A percentile compares a stretch with the other conserved stretches of the same genome.
Evolutionary conservation across 2,329 filamentous ascomycete genomes (phyloP).

Genomic region (Alternaria sp.): DNA sequence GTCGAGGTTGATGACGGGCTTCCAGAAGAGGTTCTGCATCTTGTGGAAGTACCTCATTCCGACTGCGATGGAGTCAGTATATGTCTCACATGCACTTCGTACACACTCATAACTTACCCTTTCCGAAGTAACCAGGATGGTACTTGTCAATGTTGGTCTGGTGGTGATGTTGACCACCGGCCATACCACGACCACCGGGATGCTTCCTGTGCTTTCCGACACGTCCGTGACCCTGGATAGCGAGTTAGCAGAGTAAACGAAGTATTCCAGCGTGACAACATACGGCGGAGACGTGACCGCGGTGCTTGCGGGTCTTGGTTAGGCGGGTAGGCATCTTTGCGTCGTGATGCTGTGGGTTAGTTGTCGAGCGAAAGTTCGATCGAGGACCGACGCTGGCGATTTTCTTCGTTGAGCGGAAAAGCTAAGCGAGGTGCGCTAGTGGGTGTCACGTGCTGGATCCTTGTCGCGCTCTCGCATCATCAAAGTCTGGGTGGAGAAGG

Average conservation of each 20-base stretch:
- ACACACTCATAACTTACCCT: slow-evolving; percentile 52
- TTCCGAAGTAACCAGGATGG: slow-evolving; percentile 99
- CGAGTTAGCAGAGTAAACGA: not conserved
- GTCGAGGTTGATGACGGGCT: slow-evolving; percentile 97
- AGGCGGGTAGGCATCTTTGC: slow-evolving; percentile 43
- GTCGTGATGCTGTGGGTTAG: slow-evolving; percentile 34
- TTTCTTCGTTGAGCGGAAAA: slow-evolving; percentile 18
- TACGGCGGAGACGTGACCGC: slow-evolving; percentile 94
- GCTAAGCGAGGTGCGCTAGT: slow-evolving; percentile 23
- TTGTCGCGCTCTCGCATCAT: too few relatives aligned
- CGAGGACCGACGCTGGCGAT: not conserved
- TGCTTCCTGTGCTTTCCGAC: slow-evolving; percentile 98
- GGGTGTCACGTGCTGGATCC: not conserved
- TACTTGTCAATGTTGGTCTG: slow-evolving; percentile 91
- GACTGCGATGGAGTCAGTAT: slow-evolving; percentile 83
- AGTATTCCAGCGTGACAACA: not conserved
- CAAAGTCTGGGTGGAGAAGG: too few relatives aligned
- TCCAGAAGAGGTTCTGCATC: slow-evolving; percentile 95
- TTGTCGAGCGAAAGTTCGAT: slow-evolving; percentile 20
- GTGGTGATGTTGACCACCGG: slow-evolving; percentile 85
- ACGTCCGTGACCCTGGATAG: slow-evolving; percentile 76
- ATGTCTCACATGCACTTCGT: too few relatives aligned
- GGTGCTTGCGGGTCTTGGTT: slow-evolving; percentile 55
- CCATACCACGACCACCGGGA: slow-evolving; percentile 74
- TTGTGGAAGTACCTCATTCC: slow-evolving; percentile 71